Evolutionary conservation across 768 basidiomycete genomes (phyloP).

Genomic region (Leucosporidium scottii): DNA sequence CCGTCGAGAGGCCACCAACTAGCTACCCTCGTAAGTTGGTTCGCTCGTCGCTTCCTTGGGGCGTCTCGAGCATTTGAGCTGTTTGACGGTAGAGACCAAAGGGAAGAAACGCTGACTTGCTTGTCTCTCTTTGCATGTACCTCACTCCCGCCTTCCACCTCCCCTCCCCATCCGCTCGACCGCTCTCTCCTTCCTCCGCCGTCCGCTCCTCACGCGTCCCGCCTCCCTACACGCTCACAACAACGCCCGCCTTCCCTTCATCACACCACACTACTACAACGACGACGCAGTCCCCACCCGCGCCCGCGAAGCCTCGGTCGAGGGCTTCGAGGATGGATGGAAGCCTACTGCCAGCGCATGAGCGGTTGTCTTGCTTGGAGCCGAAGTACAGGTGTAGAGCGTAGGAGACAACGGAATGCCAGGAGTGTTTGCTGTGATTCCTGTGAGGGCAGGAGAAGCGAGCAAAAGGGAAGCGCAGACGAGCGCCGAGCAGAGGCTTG

Average conservation of each 20-base stretch:
- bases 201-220: background rate
- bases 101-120: too few species aligned
- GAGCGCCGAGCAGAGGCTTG: too few species aligned
- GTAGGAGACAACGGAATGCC: too few species aligned
- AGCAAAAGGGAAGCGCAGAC: too few species aligned
- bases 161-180: background rate
- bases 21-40: constrained; percentile 32
- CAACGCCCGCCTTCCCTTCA: background rate
- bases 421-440: too few species aligned
- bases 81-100: too few species aligned
- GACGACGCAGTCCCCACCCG: constrained; percentile 32
- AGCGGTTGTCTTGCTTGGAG: background rate
- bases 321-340: constrained; percentile 39
- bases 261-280: background rate
- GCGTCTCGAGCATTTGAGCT: too few species aligned
- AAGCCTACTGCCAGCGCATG: constrained; percentile 19
- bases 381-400: background rate
- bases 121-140: too few species aligned
- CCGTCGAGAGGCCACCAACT: constrained; percentile 31
- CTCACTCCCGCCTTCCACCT: too few species aligned
- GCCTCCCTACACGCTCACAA: background rate
- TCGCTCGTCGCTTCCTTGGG: too few species aligned
- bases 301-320: constrained; percentile 25
- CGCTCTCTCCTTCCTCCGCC: background rate
- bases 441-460: too few species aligned